A percentile compares a stretch with the other conserved stretches of the same genome.
Conservation (phyloP, 2,329 filamentous ascomycete genomes). For the Colletotrichum sidae region DNA sequence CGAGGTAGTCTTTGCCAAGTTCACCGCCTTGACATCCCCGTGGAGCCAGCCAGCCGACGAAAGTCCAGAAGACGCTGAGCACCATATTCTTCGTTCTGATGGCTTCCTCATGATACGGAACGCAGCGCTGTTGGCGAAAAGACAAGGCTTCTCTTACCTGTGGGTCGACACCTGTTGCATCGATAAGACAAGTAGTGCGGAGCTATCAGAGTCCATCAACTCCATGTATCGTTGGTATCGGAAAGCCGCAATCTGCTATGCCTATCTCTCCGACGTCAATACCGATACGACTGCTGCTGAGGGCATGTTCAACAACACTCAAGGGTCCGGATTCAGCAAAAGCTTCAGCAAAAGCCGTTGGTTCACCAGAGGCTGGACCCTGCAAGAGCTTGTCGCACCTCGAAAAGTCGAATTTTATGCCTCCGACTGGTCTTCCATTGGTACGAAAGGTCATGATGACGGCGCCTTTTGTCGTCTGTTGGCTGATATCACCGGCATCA, state of each 20-base stretch:
- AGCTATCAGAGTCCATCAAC: slow-evolving; percentile 39
- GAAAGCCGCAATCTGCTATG: slow-evolving; percentile 36
- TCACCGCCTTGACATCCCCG: not conserved
- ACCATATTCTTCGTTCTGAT: no score
- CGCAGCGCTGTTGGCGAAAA: no score
- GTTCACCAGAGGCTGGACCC: slow-evolving; percentile 1
- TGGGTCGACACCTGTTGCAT: slow-evolving; percentile 44
- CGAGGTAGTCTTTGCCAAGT: slow-evolving; percentile 44
- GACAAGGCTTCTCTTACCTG: no score
- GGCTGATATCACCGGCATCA: not conserved
- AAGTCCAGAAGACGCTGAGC: no score
- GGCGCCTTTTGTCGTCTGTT: not conserved
- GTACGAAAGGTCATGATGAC: no score
- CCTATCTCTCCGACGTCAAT: slow-evolving; percentile 21
- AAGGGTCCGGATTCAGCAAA: not conserved
- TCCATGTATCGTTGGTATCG: slow-evolving; percentile 39
- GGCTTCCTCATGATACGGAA: no score
- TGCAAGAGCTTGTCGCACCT: slow-evolving; percentile 9
- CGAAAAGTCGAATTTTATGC: not conserved
- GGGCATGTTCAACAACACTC: no score
- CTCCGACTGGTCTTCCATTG: not conserved
- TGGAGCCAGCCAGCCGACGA: no score
- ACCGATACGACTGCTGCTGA: not conserved
- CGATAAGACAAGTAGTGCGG: slow-evolving; percentile 40
- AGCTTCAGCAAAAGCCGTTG: not conserved